These are phyloP conservation scores for Pseudogymnoascus sp. DNA, from an alignment of 2,329 filamentous ascomycete genomes.

Conservation along the genomic window DNA sequence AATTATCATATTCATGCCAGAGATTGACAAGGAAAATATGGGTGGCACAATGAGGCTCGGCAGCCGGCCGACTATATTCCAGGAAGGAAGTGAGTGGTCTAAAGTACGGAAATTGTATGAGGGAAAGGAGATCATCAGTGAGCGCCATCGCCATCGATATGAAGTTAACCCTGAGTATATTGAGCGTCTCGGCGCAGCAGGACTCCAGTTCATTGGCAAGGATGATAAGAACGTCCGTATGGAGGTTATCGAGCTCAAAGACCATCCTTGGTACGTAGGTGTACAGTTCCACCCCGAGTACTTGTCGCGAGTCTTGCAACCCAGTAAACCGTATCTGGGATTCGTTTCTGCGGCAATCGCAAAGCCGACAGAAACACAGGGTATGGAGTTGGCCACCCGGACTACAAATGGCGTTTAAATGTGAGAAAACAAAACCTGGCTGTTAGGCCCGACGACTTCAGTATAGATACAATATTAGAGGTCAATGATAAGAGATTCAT, in stretches of 20 bases:
- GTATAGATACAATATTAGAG: not conserved
- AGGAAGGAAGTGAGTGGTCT: slow-evolving; percentile 68
- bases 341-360: slow-evolving; percentile 65
- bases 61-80: slow-evolving; percentile 66
- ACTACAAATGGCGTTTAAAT: not conserved
- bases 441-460: not conserved
- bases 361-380: not conserved
- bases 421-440: not conserved
- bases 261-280: slow-evolving; percentile 78
- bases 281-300: slow-evolving; percentile 91
- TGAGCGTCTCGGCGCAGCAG: slow-evolving; percentile 57
- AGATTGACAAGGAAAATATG: slow-evolving; percentile 67
- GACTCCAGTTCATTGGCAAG: slow-evolving; percentile 70
- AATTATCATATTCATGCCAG: slow-evolving; percentile 86
- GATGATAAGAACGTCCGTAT: slow-evolving; percentile 72
- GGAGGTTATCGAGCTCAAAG: slow-evolving; percentile 75
- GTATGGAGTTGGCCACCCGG: not conserved
- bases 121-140: slow-evolving; percentile 47
- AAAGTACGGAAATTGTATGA: slow-evolving; percentile 71
- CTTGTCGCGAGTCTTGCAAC: slow-evolving; percentile 64
- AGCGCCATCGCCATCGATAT: slow-evolving; percentile 83
- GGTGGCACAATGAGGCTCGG: slow-evolving; percentile 86
- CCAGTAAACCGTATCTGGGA: slow-evolving; percentile 70
- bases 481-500: not conserved
- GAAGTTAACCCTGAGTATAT: slow-evolving; percentile 81